Evolutionary conservation across 768 basidiomycete species (phyloP), one percentile per base, ranked within the genome.

Genomic region (Mycena vulgaris): DNA sequence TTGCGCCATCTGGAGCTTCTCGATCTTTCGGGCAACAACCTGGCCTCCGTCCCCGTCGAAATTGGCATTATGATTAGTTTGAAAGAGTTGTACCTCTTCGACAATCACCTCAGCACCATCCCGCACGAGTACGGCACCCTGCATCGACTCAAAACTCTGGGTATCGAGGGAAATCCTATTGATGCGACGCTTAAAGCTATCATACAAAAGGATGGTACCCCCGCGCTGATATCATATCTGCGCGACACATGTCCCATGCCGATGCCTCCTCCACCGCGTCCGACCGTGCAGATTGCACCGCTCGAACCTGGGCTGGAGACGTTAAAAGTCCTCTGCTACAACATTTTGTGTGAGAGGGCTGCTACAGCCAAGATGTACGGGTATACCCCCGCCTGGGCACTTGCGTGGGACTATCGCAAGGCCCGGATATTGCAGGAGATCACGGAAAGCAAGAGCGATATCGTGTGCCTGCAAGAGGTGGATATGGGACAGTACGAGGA

Each of bases 161-260:
- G 98, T 23, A 88, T 99, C 39, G 98, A 99, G 79, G 98, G 98
- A n/a, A 99, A 99, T 75, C 97, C 97, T 3, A 81, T 99, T 47
- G 95, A 97, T 63, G 83, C 89, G 2, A 81, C 88, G 30, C 83
- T 97, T 45, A 94, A 95, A 79, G 83, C 85, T 28, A 89, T 97
- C 30, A 85, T 98, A 58, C 96, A 98, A 82, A 97, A 96, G 80
- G 96, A 98, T 37, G 97, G 98, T n/a, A 98, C 97, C 0, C 84
- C 88, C 1, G 93, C 94, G 1, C 87, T 99, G 39, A 93, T 99
- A 66, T 88, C 93, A 0, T 95, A 90, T 79, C 89, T 99, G n/a
- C 93, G 98, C 66, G 98, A 99, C 80, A 91, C 91, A n/a, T 94
- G 94, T 83, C 93, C 95, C 0, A 87, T 93, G 9, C 93, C 95